A percentile compares a stretch with the other conserved stretches of the same genome.
Conservation (phyloP, 2,329 filamentous ascomycete species). For the Beauveria pseudobassiana region DNA sequence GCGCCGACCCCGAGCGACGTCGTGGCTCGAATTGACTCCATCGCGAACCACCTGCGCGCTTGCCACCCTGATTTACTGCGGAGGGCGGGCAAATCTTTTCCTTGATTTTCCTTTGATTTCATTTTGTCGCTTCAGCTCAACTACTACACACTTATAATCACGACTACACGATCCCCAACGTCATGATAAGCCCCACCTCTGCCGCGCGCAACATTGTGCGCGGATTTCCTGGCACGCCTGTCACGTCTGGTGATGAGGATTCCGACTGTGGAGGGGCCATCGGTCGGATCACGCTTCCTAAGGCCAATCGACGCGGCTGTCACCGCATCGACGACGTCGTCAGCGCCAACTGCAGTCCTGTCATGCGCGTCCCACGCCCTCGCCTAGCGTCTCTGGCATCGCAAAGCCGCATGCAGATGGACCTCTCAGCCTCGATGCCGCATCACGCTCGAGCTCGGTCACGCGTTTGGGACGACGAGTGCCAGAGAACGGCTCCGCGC, state of each 20-base stretch:
- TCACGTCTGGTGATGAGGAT: constrained; percentile 50
- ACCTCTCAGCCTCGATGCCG: constrained; percentile 60
- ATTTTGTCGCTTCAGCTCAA: neutral
- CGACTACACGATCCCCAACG: constrained; percentile 1
- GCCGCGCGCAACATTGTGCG: constrained; percentile 48
- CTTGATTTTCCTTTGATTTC: neutral
- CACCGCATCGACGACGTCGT: constrained; percentile 47
- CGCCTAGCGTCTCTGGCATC: constrained; percentile 62
- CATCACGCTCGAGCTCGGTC: constrained; percentile 48
- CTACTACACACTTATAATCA: neutral
- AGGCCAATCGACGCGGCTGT: constrained; percentile 32
- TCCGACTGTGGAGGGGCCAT: constrained; percentile 36
- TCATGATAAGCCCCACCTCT: constrained; percentile 40
- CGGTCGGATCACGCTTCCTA: constrained; percentile 29
- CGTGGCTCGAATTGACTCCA: constrained; percentile 40
- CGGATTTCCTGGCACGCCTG: constrained; percentile 48
- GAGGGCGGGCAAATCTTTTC: neutral
- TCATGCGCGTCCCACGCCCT: constrained; percentile 43
- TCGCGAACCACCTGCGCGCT: constrained; percentile 12
- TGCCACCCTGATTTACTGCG: constrained; percentile 7
- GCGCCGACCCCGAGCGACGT: constrained; percentile 52
- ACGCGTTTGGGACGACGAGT: constrained; percentile 41
- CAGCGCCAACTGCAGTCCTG: constrained; percentile 56
- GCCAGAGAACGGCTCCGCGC: constrained; percentile 21
- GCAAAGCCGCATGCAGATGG: constrained; percentile 74